Base-by-base conservation (phyloP, 805 yeast genomes). In the Scheffersomyces ergatensis region DNA sequence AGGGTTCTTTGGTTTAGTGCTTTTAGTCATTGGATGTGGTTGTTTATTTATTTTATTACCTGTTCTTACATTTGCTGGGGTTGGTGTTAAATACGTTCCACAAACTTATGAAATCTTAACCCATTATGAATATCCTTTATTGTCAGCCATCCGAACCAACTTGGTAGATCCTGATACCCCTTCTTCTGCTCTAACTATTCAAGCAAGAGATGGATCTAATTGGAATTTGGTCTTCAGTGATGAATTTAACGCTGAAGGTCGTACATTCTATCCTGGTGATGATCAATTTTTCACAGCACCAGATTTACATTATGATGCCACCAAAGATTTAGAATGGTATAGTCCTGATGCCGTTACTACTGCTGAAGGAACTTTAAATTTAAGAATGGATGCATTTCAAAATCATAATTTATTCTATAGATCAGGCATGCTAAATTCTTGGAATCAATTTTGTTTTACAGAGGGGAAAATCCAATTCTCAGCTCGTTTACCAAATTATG, bases 61-160 rank as follows among this genome's bases (percentile, higher is more conserved):
- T 1, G 92, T 83, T 1, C 62, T 93, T 38, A 89, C 97, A 0
- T 93, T 74, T 62, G 70, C 96, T 2, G 95, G 95, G 43, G 81
- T 77, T 17, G 63, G 78, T 8, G 43, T 50, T 15, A 57, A 49
- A 34, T 43, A 49, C 39, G 29, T 26, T 5, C 65, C 70, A 4
- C 49, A 59, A 37, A 18, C 65, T 6, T 73, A 70, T 53, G 78
- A 72, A 40, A 47, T 69, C 8, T 65, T 84, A 47, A 65, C 87
- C 2, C 64, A 68, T 7, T 68, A 67, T 51, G 38, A 53, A 30
- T 68, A 67, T 47, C 73, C 73, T 8, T 36, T 63, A 16, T 43
- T 67, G 14, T 53, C 63, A 11, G 69, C 70, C 15, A 62, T 67
- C 32, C 48, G 74, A 41, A 60, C 66, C 4, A 47, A 47, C 13